These are phyloP conservation scores for Dactylellina leptospora DNA, from an alignment of 2,329 filamentous ascomycete species.

Conservation along the genomic window DNA sequence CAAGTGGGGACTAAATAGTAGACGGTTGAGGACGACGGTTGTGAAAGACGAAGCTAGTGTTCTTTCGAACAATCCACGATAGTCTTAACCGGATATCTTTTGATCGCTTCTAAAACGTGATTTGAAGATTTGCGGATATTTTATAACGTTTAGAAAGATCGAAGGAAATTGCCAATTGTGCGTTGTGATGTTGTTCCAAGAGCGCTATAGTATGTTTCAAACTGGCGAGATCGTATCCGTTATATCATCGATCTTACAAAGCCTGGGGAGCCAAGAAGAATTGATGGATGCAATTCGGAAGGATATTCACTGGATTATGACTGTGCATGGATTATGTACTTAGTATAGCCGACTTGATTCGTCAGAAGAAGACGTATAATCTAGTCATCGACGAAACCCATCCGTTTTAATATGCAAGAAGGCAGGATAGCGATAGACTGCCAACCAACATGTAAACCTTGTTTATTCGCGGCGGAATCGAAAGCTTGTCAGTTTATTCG, in stretches of 20 bases:
- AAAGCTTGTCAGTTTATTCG: slow-evolving; percentile 40
- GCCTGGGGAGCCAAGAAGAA: slow-evolving; percentile 24
- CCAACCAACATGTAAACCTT: slow-evolving; percentile 23
- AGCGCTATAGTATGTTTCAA: slow-evolving; percentile 16
- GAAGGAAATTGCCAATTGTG: slow-evolving; percentile 18
- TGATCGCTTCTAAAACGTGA: slow-evolving; percentile 1
- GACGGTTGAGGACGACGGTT: neutral
- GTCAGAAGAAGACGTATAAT: slow-evolving; percentile 44
- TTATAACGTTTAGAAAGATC: slow-evolving; percentile 21
- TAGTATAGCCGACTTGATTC: slow-evolving; percentile 35
- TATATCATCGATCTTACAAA: slow-evolving; percentile 43
- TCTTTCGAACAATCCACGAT: neutral
- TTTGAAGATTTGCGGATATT: slow-evolving; percentile 3
- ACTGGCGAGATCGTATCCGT: slow-evolving; percentile 26
- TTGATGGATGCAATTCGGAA: slow-evolving; percentile 32
- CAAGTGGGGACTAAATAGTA: slow-evolving; percentile 36
- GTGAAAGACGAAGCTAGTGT: neutral
- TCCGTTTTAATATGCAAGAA: slow-evolving; percentile 37
- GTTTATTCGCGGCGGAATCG: slow-evolving; percentile 21
- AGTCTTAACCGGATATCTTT: neutral
- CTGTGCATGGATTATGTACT: slow-evolving; percentile 36
- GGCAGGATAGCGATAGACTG: slow-evolving; percentile 16
- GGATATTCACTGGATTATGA: slow-evolving; percentile 53
- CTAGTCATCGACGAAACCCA: slow-evolving; percentile 50
- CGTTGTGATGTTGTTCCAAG: slow-evolving; percentile 38